Evolutionary conservation across 2,329 filamentous ascomycete genomes (phyloP).

Genomic region (Neonectria hederae): DNA sequence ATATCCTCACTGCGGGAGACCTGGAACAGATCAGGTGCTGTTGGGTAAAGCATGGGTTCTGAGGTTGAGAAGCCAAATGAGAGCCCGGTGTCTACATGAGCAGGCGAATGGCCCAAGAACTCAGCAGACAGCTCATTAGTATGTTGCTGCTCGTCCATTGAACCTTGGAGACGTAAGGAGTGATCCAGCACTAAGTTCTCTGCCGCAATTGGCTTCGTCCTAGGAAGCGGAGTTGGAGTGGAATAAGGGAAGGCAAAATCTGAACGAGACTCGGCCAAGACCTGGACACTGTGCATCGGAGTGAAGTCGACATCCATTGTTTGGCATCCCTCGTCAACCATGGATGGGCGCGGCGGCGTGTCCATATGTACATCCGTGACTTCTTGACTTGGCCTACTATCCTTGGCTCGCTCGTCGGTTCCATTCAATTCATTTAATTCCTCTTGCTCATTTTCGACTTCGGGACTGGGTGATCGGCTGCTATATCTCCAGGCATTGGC

Average conservation of each 20-base stretch:
- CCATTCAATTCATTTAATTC: slow-evolving; percentile 32
- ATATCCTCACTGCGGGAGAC: slow-evolving; percentile 9
- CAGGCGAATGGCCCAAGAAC: slow-evolving; percentile 25
- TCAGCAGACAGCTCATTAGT: slow-evolving; percentile 14
- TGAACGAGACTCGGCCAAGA: slow-evolving; percentile 41
- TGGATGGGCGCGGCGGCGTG: slow-evolving; percentile 39
- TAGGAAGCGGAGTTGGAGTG: slow-evolving; percentile 38
- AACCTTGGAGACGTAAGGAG: slow-evolving; percentile 23
- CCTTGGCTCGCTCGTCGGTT: slow-evolving; percentile 20
- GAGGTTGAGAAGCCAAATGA: slow-evolving; percentile 31
- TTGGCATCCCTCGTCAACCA: slow-evolving; percentile 51
- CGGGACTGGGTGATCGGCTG: slow-evolving; percentile 76
- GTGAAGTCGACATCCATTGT: slow-evolving; percentile 45
- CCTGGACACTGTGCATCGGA: slow-evolving; percentile 41
- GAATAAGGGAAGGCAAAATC: slow-evolving; percentile 37
- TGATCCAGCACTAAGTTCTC: slow-evolving; percentile 20
- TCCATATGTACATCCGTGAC: slow-evolving; percentile 22
- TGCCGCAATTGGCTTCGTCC: slow-evolving; percentile 30
- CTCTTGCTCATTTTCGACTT: slow-evolving; percentile 53
- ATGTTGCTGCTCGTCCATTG: slow-evolving; percentile 16
- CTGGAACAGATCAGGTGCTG: slow-evolving; percentile 26
- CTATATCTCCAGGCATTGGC: slow-evolving; percentile 79
- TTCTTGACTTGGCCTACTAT: slow-evolving; percentile 17
- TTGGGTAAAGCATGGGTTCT: slow-evolving; percentile 31
- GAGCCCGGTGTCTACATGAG: slow-evolving; percentile 22